Evolutionary conservation across 1,284 basidiomycete species (phyloP).

Genomic region (Ceratobasidium sp.): DNA sequence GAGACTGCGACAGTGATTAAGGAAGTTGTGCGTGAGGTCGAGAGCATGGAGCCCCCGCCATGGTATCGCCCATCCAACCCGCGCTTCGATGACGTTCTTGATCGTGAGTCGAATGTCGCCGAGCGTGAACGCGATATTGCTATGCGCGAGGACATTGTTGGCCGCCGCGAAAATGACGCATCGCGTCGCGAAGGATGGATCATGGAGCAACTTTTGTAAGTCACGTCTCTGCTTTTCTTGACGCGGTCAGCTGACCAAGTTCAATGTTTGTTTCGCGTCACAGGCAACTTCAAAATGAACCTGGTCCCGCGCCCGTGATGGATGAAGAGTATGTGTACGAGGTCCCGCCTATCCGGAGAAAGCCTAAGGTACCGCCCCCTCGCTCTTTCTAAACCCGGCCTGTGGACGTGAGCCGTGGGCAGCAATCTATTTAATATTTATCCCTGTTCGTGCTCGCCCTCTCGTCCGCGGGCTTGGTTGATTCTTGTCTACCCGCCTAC

Average conservation of each 20-base stretch:
- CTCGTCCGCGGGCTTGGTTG: conserved; percentile 41
- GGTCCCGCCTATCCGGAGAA: conserved; percentile 54
- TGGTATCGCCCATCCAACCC: conserved; percentile 67
- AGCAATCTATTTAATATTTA: conserved; percentile 45
- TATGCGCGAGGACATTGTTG: conserved; percentile 82
- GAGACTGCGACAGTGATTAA: conserved; percentile 72
- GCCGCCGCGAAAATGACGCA: conserved; percentile 84
- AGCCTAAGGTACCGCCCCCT: conserved; percentile 66
- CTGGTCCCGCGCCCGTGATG: conserved; percentile 65
- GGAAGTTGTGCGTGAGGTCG: conserved; percentile 76
- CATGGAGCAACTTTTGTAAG: conserved; percentile 88
- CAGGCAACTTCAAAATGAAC: conserved; percentile 74
- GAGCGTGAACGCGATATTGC: conserved; percentile 86
- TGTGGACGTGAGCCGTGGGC: conserved; percentile 56
- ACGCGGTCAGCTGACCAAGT: conserved; percentile 32
- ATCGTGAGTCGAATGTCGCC: conserved; percentile 83
- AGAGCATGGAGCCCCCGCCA: conserved; percentile 71
- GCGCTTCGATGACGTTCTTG: conserved; percentile 81
- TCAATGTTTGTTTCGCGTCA: conserved; percentile 40
- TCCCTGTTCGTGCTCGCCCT: conserved; percentile 45
- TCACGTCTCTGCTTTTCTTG: conserved; percentile 47
- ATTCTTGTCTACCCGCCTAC: conserved; percentile 28
- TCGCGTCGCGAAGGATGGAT: conserved; percentile 87
- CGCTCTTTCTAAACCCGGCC: conserved; percentile 43
- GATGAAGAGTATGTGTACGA: conserved; percentile 85